phyloP scores from a whole-genome alignment of 2,329 filamentous ascomycete species.

The Microdochium nivale region DNA sequence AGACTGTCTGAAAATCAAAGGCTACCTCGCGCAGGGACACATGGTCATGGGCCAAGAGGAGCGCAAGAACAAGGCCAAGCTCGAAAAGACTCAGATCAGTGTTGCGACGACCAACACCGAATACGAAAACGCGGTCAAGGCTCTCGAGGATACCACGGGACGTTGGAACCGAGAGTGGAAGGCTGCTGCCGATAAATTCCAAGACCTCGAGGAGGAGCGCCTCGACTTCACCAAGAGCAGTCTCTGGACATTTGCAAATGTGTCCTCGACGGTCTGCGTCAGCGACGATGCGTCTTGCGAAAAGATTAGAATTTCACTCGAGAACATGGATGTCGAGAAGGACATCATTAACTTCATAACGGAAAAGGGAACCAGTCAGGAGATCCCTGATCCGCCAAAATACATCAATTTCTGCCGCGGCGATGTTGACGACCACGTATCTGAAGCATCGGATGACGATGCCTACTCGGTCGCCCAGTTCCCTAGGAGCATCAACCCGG shows the following conservation, averaged over 20 bases:
- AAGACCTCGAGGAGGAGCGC: conserved; percentile 94
- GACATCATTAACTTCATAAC: conserved; percentile 86
- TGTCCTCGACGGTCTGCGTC: conserved; percentile 93
- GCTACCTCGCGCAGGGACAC: conserved; percentile 94
- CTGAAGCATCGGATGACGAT: conserved; percentile 78
- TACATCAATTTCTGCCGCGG: conserved; percentile 99
- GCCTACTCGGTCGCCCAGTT: conserved; percentile 94
- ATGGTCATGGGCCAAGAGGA: conserved; percentile 99
- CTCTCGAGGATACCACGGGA: conserved; percentile 87
- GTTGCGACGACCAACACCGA: conserved; percentile 85
- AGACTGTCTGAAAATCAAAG: conserved; percentile 96
- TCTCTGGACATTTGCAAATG: conserved; percentile 95
- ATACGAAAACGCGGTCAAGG: conserved; percentile 88
- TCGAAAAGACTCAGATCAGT: conserved; percentile 97
- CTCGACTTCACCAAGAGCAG: conserved; percentile 97
- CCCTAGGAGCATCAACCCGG: conserved; percentile 87
- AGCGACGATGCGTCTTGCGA: conserved; percentile 96
- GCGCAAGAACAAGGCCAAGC: conserved; percentile 95
- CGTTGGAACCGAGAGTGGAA: conserved; percentile 99
- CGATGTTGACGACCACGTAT: conserved; percentile 71
- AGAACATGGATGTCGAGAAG: conserved; percentile 94
- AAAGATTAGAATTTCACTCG: conserved; percentile 85
- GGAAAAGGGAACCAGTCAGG: conserved; percentile 84
- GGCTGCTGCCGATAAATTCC: conserved; percentile 94
- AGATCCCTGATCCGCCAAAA: conserved; percentile 93